A percentile compares a stretch with the other conserved stretches of the same genome.
Evolutionary conservation across 495 filamentous ascomycete genomes (phyloP).

Genomic region (Pyronema omphalodes): DNA sequence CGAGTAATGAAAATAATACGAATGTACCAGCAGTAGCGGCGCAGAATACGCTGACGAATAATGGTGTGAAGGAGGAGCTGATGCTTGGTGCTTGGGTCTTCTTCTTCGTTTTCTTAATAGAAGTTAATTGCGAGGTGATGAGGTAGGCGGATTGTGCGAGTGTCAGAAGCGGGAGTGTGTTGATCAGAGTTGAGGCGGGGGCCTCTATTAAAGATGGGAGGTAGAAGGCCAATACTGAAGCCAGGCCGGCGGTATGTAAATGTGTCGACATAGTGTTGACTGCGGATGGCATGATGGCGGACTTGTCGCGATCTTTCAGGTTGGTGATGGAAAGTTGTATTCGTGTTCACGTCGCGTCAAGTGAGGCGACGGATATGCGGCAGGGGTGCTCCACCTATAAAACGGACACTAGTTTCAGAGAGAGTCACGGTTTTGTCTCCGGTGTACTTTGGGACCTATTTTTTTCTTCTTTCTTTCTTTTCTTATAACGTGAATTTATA

Average conservation of each 20-base stretch:
- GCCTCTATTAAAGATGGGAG: slow-evolving; percentile 43
- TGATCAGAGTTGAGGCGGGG: slow-evolving; percentile 47
- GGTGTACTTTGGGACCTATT: too few relatives aligned
- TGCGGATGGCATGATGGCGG: slow-evolving; percentile 21
- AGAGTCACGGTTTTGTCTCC: too few relatives aligned
- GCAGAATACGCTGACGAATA: slow-evolving; percentile 38
- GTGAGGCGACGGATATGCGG: not conserved
- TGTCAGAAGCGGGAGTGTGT: slow-evolving; percentile 41
- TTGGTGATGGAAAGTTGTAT: not conserved
- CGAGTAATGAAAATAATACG: slow-evolving; percentile 45
- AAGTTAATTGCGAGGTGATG: slow-evolving; percentile 50
- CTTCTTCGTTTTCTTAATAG: slow-evolving; percentile 28
- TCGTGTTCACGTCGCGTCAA: not conserved
- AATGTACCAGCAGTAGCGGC: slow-evolving; percentile 25
- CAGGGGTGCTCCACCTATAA: not conserved
- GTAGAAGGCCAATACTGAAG: slow-evolving; percentile 33
- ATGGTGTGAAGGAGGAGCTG: slow-evolving; percentile 32
- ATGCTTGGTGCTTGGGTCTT: slow-evolving; percentile 22
- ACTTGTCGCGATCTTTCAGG: not conserved
- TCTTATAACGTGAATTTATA: too few relatives aligned
- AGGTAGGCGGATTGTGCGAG: slow-evolving; percentile 50
- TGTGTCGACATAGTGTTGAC: slow-evolving; percentile 36
- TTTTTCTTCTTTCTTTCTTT: too few relatives aligned
- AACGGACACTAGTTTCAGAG: too few relatives aligned
- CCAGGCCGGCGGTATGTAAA: slow-evolving; percentile 46